Conservation (phyloP, 2,329 filamentous ascomycete species). For the Celoporthe dispersa region DNA sequence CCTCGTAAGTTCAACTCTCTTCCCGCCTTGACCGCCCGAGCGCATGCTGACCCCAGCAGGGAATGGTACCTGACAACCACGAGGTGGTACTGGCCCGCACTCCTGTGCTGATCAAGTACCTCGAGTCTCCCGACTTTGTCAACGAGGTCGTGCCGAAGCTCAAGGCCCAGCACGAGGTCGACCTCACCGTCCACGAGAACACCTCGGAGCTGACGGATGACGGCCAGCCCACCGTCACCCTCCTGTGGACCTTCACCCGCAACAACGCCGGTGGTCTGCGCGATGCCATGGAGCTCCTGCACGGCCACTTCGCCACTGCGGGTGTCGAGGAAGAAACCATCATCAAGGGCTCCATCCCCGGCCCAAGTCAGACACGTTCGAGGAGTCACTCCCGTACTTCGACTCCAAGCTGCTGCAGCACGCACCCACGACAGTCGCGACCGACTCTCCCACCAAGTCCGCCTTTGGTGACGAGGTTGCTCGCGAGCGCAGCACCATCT, state of each 20-base stretch:
- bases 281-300: constrained; percentile 93
- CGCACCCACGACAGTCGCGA: constrained; percentile 77
- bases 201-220: constrained; percentile 62
- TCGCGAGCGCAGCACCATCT: constrained; percentile 79
- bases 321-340: constrained; percentile 87
- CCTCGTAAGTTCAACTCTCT: constrained; percentile 58
- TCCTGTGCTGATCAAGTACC: constrained; percentile 75
- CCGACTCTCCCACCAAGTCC: constrained; percentile 86
- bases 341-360: constrained; percentile 94
- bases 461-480: constrained; percentile 82
- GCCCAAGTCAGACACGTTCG: constrained; percentile 98
- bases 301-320: constrained; percentile 81
- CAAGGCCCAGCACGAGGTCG: constrained; percentile 89
- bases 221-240: constrained; percentile 61
- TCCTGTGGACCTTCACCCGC: constrained; percentile 85
- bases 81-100: constrained; percentile 84
- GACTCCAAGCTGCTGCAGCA: constrained; percentile 96
- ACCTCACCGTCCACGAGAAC: constrained; percentile 74
- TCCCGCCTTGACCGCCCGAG: not conserved
- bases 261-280: constrained; percentile 96
- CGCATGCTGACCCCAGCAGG: constrained; percentile 54
- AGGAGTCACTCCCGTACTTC: constrained; percentile 95
- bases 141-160: constrained; percentile 82
- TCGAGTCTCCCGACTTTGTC: constrained; percentile 80
- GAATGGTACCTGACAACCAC: constrained; percentile 97